A percentile compares a stretch with the other conserved stretches of the same genome.
Conservation (phyloP, 768 basidiomycete genomes). For the Pluteus cervinus region DNA sequence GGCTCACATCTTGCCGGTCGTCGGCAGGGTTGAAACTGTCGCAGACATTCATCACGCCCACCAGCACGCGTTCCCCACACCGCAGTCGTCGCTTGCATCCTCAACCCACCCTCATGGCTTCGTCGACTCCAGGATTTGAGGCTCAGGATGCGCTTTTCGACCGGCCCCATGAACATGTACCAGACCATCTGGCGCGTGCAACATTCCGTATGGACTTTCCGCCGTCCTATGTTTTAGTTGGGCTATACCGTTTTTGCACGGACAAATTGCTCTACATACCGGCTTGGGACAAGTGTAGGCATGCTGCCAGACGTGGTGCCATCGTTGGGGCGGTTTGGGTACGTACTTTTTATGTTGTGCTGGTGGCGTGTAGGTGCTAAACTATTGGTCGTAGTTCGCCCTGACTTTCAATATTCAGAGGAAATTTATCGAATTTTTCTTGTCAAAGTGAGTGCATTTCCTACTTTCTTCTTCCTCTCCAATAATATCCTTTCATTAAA, state of each 20-base stretch:
- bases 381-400: constrained; percentile 36
- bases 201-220: constrained; percentile 64
- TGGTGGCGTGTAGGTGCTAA: not conserved
- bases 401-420: constrained; percentile 70
- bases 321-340: constrained; percentile 71
- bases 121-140: constrained; percentile 14
- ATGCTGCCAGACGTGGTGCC: constrained; percentile 67
- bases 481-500: not conserved
- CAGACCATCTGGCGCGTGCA: constrained; percentile 44
- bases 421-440: constrained; percentile 57
- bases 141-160: constrained; percentile 25
- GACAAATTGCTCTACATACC: constrained; percentile 66
- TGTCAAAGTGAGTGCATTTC: constrained; percentile 45
- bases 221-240: constrained; percentile 80
- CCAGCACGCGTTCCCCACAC: not conserved
- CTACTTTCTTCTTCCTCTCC: not conserved
- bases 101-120: constrained; percentile 6
- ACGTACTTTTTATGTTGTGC: constrained; percentile 13
- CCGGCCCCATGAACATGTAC: constrained; percentile 28
- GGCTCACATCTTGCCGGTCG: too few species aligned
- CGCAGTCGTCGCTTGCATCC: not conserved
- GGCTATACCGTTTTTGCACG: constrained; percentile 75
- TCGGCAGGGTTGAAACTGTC: too few species aligned
- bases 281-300: constrained; percentile 80
- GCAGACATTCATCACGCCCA: too few species aligned